Percentiles rank a stretch among this genome's conserved stretches.
phyloP scores from a whole-genome alignment of 148 eudicot genomes.

The Drosera capensis region DNA sequence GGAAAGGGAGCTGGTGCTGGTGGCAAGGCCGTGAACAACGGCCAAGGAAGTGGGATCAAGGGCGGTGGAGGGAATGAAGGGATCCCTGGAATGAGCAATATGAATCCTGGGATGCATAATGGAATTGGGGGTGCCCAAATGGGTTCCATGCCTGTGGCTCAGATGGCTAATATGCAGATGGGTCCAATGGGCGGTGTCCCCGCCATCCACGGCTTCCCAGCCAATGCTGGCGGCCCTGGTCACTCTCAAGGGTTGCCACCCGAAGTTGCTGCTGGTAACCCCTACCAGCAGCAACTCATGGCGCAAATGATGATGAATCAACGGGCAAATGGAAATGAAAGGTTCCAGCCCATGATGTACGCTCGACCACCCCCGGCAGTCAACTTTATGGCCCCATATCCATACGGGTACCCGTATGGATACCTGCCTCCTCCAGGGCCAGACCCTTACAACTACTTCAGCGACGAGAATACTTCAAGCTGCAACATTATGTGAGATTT shows the following conservation, averaged over 20 bases:
- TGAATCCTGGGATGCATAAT: slow-evolving; percentile 23
- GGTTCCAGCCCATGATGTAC: slow-evolving; percentile 95
- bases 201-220: slow-evolving; percentile 65
- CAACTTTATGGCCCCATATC: slow-evolving; percentile 53
- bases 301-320: slow-evolving; percentile 94
- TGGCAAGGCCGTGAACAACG: slow-evolving; percentile 5
- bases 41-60: slow-evolving; percentile 9
- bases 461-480: slow-evolving; percentile 79
- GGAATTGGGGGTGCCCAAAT: slow-evolving; percentile 8
- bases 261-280: slow-evolving; percentile 43
- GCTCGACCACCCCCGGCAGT: slow-evolving; percentile 65
- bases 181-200: slow-evolving; percentile 37
- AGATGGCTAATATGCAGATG: slow-evolving; percentile 54
- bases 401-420: slow-evolving; percentile 22
- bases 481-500: slow-evolving; percentile 65
- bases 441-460: slow-evolving; percentile 31
- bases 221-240: slow-evolving; percentile 8
- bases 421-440: slow-evolving; percentile 36
- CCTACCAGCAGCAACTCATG: slow-evolving; percentile 59
- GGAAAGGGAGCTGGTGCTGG: slow-evolving; percentile 10
- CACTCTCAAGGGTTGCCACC: slow-evolving; percentile 42
- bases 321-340: slow-evolving; percentile 52
- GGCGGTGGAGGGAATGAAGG: slow-evolving; percentile 35
- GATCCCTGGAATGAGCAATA: slow-evolving; percentile 29
- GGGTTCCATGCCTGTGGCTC: slow-evolving; percentile 47